Percentiles rank a stretch among this genome's conserved stretches.
phyloP scores from a whole-genome alignment of 2,329 filamentous ascomycete species.

The Leptographium galeiforme region DNA sequence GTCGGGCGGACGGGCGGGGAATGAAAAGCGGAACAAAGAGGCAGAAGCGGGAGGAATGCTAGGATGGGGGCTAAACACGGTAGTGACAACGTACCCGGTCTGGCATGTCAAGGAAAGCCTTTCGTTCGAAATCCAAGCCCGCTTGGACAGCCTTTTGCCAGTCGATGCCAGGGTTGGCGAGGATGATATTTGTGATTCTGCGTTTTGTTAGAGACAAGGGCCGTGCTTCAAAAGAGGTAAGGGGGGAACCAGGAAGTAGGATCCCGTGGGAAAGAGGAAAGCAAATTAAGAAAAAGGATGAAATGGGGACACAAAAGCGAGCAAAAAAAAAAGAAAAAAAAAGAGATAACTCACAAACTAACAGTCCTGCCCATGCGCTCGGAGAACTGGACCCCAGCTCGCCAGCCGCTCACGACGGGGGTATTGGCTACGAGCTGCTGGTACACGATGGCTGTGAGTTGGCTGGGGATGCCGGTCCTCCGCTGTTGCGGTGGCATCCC shows the following conservation, averaged over 20 bases:
- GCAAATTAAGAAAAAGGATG: background rate
- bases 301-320: background rate
- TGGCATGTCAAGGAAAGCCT: conserved; percentile 29
- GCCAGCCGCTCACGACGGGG: conserved; percentile 24
- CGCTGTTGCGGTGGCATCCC: conserved; percentile 26
- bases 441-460: conserved; percentile 19
- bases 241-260: too few relatives aligned
- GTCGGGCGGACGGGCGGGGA: background rate
- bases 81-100: conserved; percentile 29
- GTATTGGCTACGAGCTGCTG: conserved; percentile 16
- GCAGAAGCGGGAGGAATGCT: background rate
- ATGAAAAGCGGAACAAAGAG: background rate
- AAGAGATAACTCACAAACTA: conserved; percentile 23
- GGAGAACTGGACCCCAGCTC: conserved; percentile 21
- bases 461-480: conserved; percentile 24
- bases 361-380: conserved; percentile 30
- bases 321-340: background rate
- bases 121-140: conserved; percentile 34
- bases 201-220: background rate
- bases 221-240: background rate
- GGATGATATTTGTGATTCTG: conserved; percentile 38
- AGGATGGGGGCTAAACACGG: background rate
- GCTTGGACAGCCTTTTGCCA: conserved; percentile 25
- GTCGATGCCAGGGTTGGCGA: conserved; percentile 29
- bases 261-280: background rate